Base-by-base conservation (phyloP, 805 yeast genomes). In the Candida sanyiensis region DNA sequence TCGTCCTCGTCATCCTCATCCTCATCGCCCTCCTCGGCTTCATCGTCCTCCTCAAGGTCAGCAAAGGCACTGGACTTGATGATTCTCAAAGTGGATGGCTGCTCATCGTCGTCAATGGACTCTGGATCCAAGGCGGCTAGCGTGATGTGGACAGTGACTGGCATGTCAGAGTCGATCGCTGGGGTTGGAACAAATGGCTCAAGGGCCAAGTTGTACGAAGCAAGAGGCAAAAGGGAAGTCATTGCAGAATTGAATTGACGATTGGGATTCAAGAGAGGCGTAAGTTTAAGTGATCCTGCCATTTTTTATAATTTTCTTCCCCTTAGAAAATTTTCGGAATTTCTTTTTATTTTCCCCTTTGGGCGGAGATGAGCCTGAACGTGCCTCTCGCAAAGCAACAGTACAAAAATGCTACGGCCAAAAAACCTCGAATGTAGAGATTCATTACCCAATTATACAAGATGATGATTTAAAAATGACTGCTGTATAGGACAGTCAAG, bases 61-160 rank as follows among this genome's bases (percentile, higher is more conserved):
- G 69, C 69, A 61, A 72, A 61, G 58, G 79, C 80, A 16, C 54
- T 45, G 8, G 52, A 44, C 75, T 86, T 88, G 61, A 90, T 74
- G 58, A 90, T 74, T 70, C 95, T 83, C 58, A 93, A 73, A 54
- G 96, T 87, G 23, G 95, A 80, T 50, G 97, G 97, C 52, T 75
- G 80, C 49, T 72, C 78, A 54, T 77, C 77, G 48, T 80, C 88
- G 54, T 87, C 96, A 52, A 75, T 78, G 22, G 94, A 73, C 33
- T 80, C 84, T 47, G 96, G 95, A 66, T 90, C 96, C 56, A 93
- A 72, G 44, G 98, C 95, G 47, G 96, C 98, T 75, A 90, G 74
- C 38, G 97, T 89, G 56, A 90, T 63, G 66, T 95, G 84, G 51
- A 90, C 78, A 46, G 97, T 82, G 50, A 85, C 83, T 37, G 97